phyloP scores from a whole-genome alignment of 768 basidiomycete genomes.

The Lentinula detonsa region DNA sequence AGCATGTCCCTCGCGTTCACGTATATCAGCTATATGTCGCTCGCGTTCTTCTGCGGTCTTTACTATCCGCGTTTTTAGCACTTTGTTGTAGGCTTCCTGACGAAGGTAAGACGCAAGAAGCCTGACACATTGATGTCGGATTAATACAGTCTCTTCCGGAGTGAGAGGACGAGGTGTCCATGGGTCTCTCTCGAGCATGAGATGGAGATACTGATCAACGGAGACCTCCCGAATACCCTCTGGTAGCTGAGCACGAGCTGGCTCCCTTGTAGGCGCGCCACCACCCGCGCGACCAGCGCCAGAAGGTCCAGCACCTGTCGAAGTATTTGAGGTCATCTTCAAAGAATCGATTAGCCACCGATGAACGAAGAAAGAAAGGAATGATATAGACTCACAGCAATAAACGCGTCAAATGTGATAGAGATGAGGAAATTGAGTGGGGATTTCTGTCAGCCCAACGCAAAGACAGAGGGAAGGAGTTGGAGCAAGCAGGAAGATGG shows the following conservation, averaged over 20 bases:
- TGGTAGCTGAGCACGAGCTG: not conserved
- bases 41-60: not conserved
- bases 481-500: not conserved
- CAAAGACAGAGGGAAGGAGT: not conserved
- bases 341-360: not conserved
- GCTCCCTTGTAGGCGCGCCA: not conserved
- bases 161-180: constrained; percentile 15
- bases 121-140: constrained; percentile 8
- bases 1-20: not conserved
- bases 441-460: not conserved
- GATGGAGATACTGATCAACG: not conserved
- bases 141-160: constrained; percentile 5
- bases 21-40: not conserved
- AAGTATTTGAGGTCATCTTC: not conserved
- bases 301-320: not conserved
- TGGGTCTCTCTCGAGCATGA: not conserved
- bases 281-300: not conserved
- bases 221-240: not conserved
- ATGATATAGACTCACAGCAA: not conserved
- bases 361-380: not conserved
- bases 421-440: not conserved
- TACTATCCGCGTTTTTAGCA: not conserved
- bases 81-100: not conserved
- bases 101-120: not conserved
- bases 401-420: not conserved